These are phyloP conservation scores for Dunaliella sp. DNA, from an alignment of 139 green algal genomes.

Conservation along the genomic window DNA sequence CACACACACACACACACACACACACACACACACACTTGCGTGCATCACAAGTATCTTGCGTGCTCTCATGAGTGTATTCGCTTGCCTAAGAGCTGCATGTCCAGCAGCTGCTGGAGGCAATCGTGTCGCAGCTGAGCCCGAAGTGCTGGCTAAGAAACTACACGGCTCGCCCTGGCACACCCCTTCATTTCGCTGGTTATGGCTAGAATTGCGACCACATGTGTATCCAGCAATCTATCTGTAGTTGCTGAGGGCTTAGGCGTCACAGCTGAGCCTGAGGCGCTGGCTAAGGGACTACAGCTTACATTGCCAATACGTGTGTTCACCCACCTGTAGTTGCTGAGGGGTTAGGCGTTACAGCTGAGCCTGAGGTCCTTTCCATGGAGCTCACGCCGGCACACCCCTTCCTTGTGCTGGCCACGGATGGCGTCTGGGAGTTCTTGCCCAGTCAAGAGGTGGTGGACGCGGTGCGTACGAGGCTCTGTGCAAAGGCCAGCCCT, in stretches of 20 bases:
- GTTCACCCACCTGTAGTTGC: conserved; percentile 58
- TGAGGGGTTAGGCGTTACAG: conserved; percentile 87
- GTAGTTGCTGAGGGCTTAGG: no score
- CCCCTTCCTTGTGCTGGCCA: conserved; percentile 85
- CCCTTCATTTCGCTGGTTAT: no score
- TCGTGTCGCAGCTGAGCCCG: neutral
- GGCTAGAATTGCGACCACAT: no score
- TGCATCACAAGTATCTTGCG: no score
- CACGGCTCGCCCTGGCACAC: no score
- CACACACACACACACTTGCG: no score
- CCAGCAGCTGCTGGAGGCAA: no score
- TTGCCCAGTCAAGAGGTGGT: conserved; percentile 84
- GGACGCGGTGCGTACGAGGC: conserved; percentile 66
- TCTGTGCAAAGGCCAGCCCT: neutral
- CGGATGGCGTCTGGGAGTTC: conserved; percentile 97
- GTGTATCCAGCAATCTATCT: no score
- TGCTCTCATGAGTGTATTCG: no score
- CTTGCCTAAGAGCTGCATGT: no score
- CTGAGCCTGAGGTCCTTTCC: conserved; percentile 81
- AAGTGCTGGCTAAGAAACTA: neutral
- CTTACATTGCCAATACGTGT: neutral
- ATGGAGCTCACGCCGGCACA: conserved; percentile 54
- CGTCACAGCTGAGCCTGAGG: neutral
- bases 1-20: no score
- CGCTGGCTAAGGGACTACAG: neutral